phyloP scores from a whole-genome alignment of 2,329 filamentous ascomycete species.

The Neofusicoccum sp. region DNA sequence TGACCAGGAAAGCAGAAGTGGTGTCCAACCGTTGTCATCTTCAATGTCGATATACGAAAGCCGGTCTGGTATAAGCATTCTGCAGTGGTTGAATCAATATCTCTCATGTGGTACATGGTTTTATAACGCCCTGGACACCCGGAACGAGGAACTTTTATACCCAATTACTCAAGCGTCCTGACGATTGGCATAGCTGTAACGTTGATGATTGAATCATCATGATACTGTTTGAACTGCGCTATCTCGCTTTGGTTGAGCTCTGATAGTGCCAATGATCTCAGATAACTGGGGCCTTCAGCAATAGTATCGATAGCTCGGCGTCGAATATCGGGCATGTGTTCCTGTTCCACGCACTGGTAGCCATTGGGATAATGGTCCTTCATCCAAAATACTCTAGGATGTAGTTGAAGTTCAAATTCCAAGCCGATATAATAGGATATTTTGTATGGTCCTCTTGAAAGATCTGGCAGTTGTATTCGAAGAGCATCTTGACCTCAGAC shows the following conservation, averaged over 20 bases:
- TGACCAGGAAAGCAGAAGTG: not conserved
- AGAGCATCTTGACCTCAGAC: not conserved
- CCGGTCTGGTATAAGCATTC: not conserved
- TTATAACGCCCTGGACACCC: not conserved
- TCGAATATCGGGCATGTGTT: no score
- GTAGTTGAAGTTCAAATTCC: not conserved
- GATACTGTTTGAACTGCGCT: no score
- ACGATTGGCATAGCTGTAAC: no score
- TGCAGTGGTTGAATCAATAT: not conserved
- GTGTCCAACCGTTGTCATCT: not conserved
- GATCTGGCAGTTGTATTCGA: not conserved
- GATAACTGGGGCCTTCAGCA: no score
- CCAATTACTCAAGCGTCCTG: no score
- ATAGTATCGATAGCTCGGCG: no score
- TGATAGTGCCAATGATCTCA: no score
- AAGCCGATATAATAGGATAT: not conserved
- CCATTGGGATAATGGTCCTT: not conserved
- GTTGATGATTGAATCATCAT: no score
- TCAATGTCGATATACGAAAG: not conserved
- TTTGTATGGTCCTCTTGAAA: not conserved
- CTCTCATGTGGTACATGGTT: not conserved
- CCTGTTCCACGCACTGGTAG: not conserved
- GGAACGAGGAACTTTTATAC: not conserved
- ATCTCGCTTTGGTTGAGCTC: no score
- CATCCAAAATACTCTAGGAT: not conserved